phyloP scores from a whole-genome alignment of 2,329 filamentous ascomycete genomes.

The Colletotrichum higginsianum region DNA sequence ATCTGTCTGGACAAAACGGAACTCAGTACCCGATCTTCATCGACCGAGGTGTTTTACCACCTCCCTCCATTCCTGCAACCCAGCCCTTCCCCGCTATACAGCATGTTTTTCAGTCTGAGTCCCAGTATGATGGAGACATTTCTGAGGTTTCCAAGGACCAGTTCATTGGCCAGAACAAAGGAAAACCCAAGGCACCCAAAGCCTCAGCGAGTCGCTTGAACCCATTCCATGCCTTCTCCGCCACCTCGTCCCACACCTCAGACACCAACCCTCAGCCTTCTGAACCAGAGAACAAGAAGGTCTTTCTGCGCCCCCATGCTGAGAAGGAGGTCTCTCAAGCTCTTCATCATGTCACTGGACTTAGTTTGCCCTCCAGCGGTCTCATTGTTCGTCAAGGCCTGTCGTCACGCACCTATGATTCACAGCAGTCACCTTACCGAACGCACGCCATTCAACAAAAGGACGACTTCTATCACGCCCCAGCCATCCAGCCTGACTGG shows the following conservation, averaged over 20 bases:
- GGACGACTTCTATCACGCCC: conserved; percentile 36
- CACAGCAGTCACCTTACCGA: conserved; percentile 19
- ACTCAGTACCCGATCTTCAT: conserved; percentile 20
- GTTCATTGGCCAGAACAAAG: conserved; percentile 6
- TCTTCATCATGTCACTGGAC: conserved; percentile 33
- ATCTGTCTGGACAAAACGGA: conserved; percentile 21
- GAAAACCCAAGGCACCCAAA: not conserved
- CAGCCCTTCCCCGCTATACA: not conserved
- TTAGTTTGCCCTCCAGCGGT: conserved; percentile 38
- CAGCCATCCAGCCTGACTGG: conserved; percentile 39
- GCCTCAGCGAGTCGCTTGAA: conserved; percentile 29
- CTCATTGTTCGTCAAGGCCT: conserved; percentile 30
- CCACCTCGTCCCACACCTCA: conserved; percentile 27
- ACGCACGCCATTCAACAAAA: not conserved
- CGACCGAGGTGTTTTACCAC: conserved; percentile 1
- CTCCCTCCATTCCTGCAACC: not conserved
- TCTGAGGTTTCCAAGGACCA: conserved; percentile 2
- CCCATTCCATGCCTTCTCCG: conserved; percentile 39
- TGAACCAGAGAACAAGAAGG: conserved; percentile 23
- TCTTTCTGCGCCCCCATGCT: conserved; percentile 24
- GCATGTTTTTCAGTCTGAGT: not conserved
- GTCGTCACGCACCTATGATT: conserved; percentile 2
- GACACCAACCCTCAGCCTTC: conserved; percentile 23
- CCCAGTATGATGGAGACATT: conserved; percentile 11
- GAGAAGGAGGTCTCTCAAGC: conserved; percentile 42